phyloP scores from a whole-genome alignment of 495 filamentous ascomycete genomes.

The Talaromyces ruber region DNA sequence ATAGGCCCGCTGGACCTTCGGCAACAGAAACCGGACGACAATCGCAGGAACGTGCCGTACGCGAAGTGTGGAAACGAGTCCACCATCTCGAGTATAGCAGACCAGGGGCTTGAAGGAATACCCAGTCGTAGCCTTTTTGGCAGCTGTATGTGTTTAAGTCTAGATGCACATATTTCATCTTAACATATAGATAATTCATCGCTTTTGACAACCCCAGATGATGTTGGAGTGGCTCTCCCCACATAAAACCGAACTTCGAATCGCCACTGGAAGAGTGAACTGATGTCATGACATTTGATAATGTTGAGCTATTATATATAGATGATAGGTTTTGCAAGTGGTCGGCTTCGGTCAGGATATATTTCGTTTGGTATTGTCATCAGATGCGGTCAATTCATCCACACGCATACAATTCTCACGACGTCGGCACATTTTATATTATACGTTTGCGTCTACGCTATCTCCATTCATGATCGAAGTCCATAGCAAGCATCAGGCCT shows the following conservation, averaged over 20 bases:
- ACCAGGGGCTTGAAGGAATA: constrained; percentile 35
- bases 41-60: constrained; percentile 55
- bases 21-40: constrained; percentile 50
- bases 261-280: background rate
- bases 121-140: too few relatives aligned
- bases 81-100: constrained; percentile 50
- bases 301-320: background rate
- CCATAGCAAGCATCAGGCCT: background rate
- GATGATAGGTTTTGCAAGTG: background rate
- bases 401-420: background rate
- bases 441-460: background rate
- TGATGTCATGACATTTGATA: background rate
- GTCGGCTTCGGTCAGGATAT: background rate
- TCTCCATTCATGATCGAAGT: too few relatives aligned
- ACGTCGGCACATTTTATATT: background rate
- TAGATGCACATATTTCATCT: background rate
- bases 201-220: background rate
- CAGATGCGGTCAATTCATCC: background rate
- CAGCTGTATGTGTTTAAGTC: background rate
- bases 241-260: background rate
- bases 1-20: constrained; percentile 52
- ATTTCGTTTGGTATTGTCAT: background rate
- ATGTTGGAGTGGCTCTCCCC: background rate
- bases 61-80: constrained; percentile 62
- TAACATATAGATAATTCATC: background rate